Percentiles rank a stretch among this genome's conserved stretches.
phyloP scores from a whole-genome alignment of 345 rosid species.

The Isatis tinctoria region DNA sequence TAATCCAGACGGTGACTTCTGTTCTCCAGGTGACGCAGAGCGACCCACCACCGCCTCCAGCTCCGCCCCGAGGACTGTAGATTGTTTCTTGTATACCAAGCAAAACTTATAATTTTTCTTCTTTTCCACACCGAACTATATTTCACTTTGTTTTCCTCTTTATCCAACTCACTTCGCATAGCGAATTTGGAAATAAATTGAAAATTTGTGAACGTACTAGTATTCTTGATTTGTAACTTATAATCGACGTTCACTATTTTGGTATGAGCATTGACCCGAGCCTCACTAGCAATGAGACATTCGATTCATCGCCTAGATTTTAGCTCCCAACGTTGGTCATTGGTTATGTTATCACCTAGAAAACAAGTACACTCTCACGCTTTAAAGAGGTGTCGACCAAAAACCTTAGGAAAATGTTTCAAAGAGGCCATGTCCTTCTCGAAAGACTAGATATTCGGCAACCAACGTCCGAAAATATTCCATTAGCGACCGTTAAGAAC shows the following conservation, averaged over 20 bases:
- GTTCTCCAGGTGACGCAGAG: conserved; percentile 13
- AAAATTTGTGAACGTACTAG: neutral
- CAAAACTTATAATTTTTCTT: neutral
- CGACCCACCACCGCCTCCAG: neutral
- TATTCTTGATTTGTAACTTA: neutral
- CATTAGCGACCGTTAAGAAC: too few relatives aligned
- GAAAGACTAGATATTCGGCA: too few relatives aligned
- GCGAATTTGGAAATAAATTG: neutral
- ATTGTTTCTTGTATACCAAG: neutral
- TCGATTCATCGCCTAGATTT: too few relatives aligned
- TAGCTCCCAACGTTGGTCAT: too few relatives aligned
- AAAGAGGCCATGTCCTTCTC: too few relatives aligned
- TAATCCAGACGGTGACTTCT: conserved; percentile 19
- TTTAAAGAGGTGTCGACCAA: too few relatives aligned
- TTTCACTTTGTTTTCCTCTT: neutral
- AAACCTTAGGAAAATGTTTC: too few relatives aligned
- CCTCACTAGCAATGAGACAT: too few relatives aligned
- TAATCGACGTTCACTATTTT: neutral
- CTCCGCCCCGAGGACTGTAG: neutral
- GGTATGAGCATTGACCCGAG: neutral
- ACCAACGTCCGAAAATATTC: too few relatives aligned
- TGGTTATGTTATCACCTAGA: too few relatives aligned
- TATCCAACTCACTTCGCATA: neutral
- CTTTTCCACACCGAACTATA: neutral
- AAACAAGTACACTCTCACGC: too few relatives aligned